phyloP scores from a whole-genome alignment of 495 filamentous ascomycete genomes.

The Penicillium cosmopolitanum region DNA sequence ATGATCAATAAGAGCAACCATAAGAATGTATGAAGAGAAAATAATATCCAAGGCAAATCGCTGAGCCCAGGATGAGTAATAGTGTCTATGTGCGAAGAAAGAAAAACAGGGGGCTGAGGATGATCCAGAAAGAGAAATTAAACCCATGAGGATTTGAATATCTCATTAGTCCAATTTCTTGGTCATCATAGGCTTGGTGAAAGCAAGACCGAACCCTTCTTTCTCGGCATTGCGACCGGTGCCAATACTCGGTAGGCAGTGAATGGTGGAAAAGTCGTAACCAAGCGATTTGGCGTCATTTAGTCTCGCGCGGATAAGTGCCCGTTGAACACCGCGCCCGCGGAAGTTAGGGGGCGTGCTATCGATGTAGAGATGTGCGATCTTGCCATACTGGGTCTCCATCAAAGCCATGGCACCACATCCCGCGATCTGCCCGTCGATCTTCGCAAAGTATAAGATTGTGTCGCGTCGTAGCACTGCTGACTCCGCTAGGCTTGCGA shows the following conservation, averaged over 20 bases:
- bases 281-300: slow-evolving; percentile 17
- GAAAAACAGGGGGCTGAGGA: neutral
- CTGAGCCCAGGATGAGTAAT: neutral
- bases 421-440: slow-evolving; percentile 21
- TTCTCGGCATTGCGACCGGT: slow-evolving; percentile 27
- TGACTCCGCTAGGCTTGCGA: slow-evolving; percentile 17
- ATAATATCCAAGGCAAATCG: neutral
- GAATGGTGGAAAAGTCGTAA: slow-evolving; percentile 19
- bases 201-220: slow-evolving; percentile 26
- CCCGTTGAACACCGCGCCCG: slow-evolving; percentile 22
- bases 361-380: slow-evolving; percentile 28
- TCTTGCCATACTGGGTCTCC: slow-evolving; percentile 14
- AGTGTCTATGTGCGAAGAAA: neutral
- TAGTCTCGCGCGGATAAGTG: slow-evolving; percentile 20
- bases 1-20: neutral
- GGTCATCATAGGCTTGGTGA: slow-evolving; percentile 24
- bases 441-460: slow-evolving; percentile 21
- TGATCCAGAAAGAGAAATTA: neutral
- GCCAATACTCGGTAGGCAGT: slow-evolving; percentile 15
- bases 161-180: slow-evolving; percentile 9
- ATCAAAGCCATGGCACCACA: slow-evolving; percentile 25
- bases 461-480: slow-evolving; percentile 23
- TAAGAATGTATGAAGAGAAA: neutral
- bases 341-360: slow-evolving; percentile 24
- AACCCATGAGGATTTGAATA: neutral